Percentiles rank a stretch among this genome's conserved stretches.
Conservation (phyloP, 2,329 filamentous ascomycete genomes). For the Clonostachys byssicola region DNA sequence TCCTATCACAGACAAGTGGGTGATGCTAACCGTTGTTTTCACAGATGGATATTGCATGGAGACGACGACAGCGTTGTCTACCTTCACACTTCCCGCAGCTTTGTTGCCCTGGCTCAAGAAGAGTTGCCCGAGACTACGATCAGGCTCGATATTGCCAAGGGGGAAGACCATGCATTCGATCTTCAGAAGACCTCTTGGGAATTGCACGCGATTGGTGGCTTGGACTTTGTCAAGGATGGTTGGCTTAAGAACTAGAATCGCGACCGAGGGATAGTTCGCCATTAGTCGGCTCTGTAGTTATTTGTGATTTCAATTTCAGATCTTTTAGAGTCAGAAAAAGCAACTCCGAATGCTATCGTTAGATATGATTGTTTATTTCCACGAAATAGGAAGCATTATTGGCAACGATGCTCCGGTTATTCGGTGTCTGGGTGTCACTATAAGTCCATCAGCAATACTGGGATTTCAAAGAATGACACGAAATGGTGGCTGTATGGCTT, state of each 20-base stretch:
- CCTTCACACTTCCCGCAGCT: constrained; percentile 2
- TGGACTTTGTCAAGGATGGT: constrained; percentile 8
- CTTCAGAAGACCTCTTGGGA: constrained; percentile 9
- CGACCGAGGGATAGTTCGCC: too few species aligned
- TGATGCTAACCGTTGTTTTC: neutral
- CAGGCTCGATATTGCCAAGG: constrained; percentile 8
- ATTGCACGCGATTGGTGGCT: constrained; percentile 4
- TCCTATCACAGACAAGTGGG: neutral
- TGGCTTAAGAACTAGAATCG: constrained; percentile 6
- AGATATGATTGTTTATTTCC: too few species aligned
- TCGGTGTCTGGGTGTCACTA: too few species aligned
- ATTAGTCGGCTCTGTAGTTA: too few species aligned
- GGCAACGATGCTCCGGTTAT: too few species aligned
- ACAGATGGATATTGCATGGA: constrained; percentile 3
- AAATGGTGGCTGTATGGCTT: too few species aligned
- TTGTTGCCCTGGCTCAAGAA: constrained; percentile 4
- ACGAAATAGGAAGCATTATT: too few species aligned
- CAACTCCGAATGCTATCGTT: too few species aligned
- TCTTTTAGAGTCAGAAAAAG: too few species aligned
- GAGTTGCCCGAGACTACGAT: constrained; percentile 4
- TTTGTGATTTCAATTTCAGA: too few species aligned
- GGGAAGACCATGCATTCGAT: constrained; percentile 14
- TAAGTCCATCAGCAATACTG: too few species aligned
- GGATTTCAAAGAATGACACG: too few species aligned
- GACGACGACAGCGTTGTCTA: constrained; percentile 1